These are phyloP conservation scores for Candida insectalens DNA, from an alignment of 805 yeast genomes.

Conservation along the genomic window DNA sequence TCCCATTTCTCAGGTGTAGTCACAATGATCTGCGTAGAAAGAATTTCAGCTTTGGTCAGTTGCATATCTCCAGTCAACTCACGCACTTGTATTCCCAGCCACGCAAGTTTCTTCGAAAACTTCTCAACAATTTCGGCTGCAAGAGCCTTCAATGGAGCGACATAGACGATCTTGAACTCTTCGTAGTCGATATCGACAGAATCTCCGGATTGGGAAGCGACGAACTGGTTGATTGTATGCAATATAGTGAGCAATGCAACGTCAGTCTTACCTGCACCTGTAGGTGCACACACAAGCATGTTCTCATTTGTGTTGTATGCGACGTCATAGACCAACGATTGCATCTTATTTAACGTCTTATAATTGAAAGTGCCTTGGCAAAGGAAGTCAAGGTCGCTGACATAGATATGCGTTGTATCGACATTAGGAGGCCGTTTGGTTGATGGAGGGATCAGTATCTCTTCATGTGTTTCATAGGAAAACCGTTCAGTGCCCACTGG, in stretches of 20 bases:
- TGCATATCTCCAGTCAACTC: conserved; percentile 97
- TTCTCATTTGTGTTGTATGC: conserved; percentile 92
- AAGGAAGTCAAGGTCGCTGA: conserved; percentile 59
- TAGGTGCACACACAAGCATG: conserved; percentile 94
- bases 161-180: conserved; percentile 84
- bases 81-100: conserved; percentile 81
- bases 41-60: conserved; percentile 67
- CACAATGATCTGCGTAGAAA: conserved; percentile 77
- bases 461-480: conserved; percentile 51
- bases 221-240: conserved; percentile 67
- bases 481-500: conserved; percentile 75
- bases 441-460: conserved; percentile 74
- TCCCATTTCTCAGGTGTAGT: conserved; percentile 98
- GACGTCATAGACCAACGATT: conserved; percentile 81
- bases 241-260: conserved; percentile 77
- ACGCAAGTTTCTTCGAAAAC: conserved; percentile 61
- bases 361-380: conserved; percentile 86
- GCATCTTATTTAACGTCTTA: conserved; percentile 73
- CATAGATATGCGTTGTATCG: conserved; percentile 41
- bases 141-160: conserved; percentile 87
- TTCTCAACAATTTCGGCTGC: conserved; percentile 97
- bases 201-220: conserved; percentile 29
- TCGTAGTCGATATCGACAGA: conserved; percentile 61
- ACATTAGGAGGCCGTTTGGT: conserved; percentile 32
- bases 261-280: conserved; percentile 97